Evolutionary conservation across 2,329 filamentous ascomycete species (phyloP).

Genomic region (Hypoxylon sp.): DNA sequence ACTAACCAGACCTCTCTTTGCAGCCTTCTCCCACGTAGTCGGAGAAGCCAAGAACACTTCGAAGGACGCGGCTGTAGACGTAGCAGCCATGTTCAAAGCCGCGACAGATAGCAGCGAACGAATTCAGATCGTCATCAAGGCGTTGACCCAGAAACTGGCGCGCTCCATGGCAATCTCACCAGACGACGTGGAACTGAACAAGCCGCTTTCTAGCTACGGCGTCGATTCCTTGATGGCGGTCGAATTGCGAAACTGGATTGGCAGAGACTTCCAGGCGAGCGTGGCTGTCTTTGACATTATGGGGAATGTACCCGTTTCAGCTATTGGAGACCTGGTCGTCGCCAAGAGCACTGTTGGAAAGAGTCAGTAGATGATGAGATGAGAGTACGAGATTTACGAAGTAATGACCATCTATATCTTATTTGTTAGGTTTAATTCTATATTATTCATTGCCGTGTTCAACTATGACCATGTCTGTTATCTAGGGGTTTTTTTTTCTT

Average conservation of each 20-base stretch:
- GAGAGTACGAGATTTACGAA: conserved; percentile 9
- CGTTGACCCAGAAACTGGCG: conserved; percentile 45
- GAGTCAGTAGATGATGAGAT: conserved; percentile 16
- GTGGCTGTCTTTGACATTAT: conserved; percentile 48
- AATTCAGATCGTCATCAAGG: conserved; percentile 41
- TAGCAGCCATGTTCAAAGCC: conserved; percentile 29
- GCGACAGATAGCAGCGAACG: conserved; percentile 27
- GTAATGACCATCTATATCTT: conserved; percentile 9
- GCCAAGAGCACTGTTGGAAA: conserved; percentile 43
- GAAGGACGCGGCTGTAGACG: conserved; percentile 28
- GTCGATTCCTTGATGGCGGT: conserved; percentile 56
- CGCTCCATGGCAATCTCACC: conserved; percentile 44
- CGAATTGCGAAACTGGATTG: conserved; percentile 55
- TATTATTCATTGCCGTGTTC: conserved; percentile 1
- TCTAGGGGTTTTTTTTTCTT: not conserved
- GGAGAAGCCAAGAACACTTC: conserved; percentile 25
- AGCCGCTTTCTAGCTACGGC: conserved; percentile 51
- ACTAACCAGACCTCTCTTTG: conserved; percentile 36
- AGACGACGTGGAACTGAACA: conserved; percentile 48
- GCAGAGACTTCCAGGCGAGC: conserved; percentile 32
- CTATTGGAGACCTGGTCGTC: conserved; percentile 44
- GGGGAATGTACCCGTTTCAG: conserved; percentile 38
- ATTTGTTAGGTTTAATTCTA: conserved; percentile 15
- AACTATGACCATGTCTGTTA: not conserved
- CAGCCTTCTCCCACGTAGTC: conserved; percentile 34